Base-by-base conservation (phyloP, 2,329 filamentous ascomycete genomes). In the Monosporascus sp. region DNA sequence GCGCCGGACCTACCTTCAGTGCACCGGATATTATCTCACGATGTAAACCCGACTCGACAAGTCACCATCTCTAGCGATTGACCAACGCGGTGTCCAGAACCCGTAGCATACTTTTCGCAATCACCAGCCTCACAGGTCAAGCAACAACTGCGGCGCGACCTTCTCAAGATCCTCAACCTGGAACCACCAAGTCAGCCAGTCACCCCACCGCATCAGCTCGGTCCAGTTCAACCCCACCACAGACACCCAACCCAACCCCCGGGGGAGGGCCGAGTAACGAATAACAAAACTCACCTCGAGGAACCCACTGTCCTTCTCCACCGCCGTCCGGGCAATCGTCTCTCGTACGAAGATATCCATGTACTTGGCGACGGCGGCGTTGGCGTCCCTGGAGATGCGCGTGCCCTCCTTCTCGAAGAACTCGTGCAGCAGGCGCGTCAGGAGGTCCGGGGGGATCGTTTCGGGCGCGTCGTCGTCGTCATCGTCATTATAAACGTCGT, bases 261-360 rank as follows among this genome's bases (percentile, higher is more conserved):
- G 20, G 7, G 8, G 24, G 18, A 7, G 7, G 18, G 35, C 7
- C 17, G 48, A 50, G 3, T 5, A 37, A n/a, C 14, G n/a, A 38
- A 15, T 50, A 52, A 48, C 49, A 49, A 48, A 55, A 70, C 81
- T 70, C 60, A 90, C 87, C 81, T 94, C 89, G 37, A 93, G 68
- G 65, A 92, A 91, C 4, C 82, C 85, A 54, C 82, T 77, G 35
- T 76, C 76, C 66, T 87, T 86, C 75, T 90, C 88, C 54, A 85
- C 83, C 9, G 85, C 82, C 39, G 89, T 86, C 65, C 93, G 74
- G 17, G 90, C 90, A 67, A 97, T 85, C 1, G 90, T 90, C 74
- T 97, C 93, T 57, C 88, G 80, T 50, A 96, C 88, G 72, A 97
- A 97, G 0, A 93, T 83, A 70, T 97, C 90, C 70, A 97, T 80